Base-by-base conservation (phyloP, 2,329 filamentous ascomycete genomes). In the Didymella keratinophila region DNA sequence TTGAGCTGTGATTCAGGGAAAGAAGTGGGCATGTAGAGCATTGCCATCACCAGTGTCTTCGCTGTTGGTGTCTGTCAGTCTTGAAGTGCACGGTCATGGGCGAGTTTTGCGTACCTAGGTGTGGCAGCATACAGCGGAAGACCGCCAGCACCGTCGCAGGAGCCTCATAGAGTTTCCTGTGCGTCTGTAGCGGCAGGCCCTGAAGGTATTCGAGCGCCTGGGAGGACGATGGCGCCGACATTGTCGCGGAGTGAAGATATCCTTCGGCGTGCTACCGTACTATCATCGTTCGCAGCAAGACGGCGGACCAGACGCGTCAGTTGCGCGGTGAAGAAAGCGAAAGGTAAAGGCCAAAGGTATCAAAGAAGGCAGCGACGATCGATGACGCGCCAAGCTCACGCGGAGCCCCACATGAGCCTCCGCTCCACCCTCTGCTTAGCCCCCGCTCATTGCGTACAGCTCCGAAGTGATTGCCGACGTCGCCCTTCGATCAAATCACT, bases 121-220 rank as follows among this genome's bases (percentile, higher is more conserved):
- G 91, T 57, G 95, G 92, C 58, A 99, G 86, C 93, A 99, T 97
- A 80, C 95, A 93, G 67, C 95, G 88, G 77, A 98, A 98, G 71
- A 99, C 93, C 66, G 95, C 95, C 66, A 99, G 87, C 36, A 93
- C 91, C 1, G 95, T 97, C 41, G 94, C 96, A 28, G 95, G 95
- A 82, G 97, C 93, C 80, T 93, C 90, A 83, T 99, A 99, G 44
- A 99, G 85, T 78, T 92, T 90, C 75, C 88, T 87, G 78, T 98
- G 97, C 34, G 92, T 96, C 41, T 91, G 92, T 64, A 93, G 92
- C 48, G 91, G 91, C 71, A 96, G 89, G 76, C 89, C 88, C 84
- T 98, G 93, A 76, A 98, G 89, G 79, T 97, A 98, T 75, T 97
- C 93, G 75, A 94, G 91, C 54, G 86, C 84, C 65, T 86, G 85